Conservation (phyloP, 805 yeast species). For the Hanseniaspora guilliermondii region DNA sequence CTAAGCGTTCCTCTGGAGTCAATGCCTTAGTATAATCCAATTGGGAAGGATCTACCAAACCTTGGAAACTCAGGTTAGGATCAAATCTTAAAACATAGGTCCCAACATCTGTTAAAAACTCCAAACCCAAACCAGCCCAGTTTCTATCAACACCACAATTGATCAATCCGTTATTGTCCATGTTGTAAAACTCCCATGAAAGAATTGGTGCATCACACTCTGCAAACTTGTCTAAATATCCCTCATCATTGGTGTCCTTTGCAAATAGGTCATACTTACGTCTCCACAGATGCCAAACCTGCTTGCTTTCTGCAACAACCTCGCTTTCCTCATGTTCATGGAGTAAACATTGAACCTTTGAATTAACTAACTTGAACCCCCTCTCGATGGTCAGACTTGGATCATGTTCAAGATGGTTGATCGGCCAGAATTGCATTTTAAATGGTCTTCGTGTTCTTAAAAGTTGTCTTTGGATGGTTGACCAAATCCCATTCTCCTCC, state of each 20-base stretch:
- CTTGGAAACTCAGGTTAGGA: slow-evolving; percentile 46
- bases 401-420: background rate
- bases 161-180: slow-evolving; percentile 43
- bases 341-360: slow-evolving; percentile 55
- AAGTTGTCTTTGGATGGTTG: slow-evolving; percentile 68
- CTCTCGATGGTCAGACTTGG: slow-evolving; percentile 6
- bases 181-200: slow-evolving; percentile 74
- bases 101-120: slow-evolving; percentile 88
- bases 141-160: slow-evolving; percentile 76
- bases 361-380: slow-evolving; percentile 68
- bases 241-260: slow-evolving; percentile 23
- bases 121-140: slow-evolving; percentile 92
- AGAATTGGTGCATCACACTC: slow-evolving; percentile 75
- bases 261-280: slow-evolving; percentile 71
- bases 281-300: slow-evolving; percentile 93
- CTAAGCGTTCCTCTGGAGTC: slow-evolving; percentile 72
- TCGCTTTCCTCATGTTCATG: slow-evolving; percentile 28
- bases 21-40: slow-evolving; percentile 31
- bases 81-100: slow-evolving; percentile 81
- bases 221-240: slow-evolving; percentile 58
- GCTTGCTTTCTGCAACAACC: slow-evolving; percentile 73
- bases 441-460: slow-evolving; percentile 81
- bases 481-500: slow-evolving; percentile 43
- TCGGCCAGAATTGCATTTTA: slow-evolving; percentile 55
- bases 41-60: slow-evolving; percentile 36